Evolutionary conservation across 2,329 filamentous ascomycete species (phyloP), one percentile per base, ranked within the genome.

Genomic region (Juglanconis juglandina): DNA sequence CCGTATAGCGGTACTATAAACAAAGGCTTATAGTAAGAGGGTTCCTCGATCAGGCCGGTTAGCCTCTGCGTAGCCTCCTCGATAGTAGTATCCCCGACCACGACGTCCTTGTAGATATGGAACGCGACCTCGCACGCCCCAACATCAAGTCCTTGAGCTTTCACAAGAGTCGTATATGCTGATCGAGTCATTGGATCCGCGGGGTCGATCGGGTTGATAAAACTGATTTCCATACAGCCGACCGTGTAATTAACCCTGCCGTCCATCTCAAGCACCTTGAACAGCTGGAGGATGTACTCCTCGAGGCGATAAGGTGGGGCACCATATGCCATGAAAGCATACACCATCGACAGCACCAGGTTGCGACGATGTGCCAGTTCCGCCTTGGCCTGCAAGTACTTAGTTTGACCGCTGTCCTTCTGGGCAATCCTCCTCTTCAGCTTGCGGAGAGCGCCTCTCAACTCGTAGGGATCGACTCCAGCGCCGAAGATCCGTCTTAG

Each of bases 201-300:
- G 33, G 60, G 57, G 30, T 59, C 57, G n/a, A 54, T 35, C 30
- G 57, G 57, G 24, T 59, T 59, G 35, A 59, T 50, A 17, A 64
- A 64, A 30, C 51, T 62, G 5, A 64, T 62, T 13, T 64, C 59
- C 10, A 56, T 62, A 32, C 62, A 64, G n/a, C 62, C 62, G 6
- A 64, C 62, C 7, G 62, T 62, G 41, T 64, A 64, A 48, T 64
- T 64, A 9, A 62, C 59, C 14, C 62, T 41, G 5, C 62, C 62
- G 8, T 64, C 62, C 49, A 64, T 64, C 17, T 62, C 62, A 24
- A 64, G 46, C 11, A 48, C 56, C 30, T 59, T 64, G 52, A 62
- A 57, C 4, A 64, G n/a, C 9, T 57, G 50, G n/a, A 62, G 52
- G 2, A 53, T 59, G 30, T 64, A 64, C 32, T 62, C 52, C 35